Base-by-base conservation (phyloP, 306 rosid species). In the Ammopiptanthus mongolicus region DNA sequence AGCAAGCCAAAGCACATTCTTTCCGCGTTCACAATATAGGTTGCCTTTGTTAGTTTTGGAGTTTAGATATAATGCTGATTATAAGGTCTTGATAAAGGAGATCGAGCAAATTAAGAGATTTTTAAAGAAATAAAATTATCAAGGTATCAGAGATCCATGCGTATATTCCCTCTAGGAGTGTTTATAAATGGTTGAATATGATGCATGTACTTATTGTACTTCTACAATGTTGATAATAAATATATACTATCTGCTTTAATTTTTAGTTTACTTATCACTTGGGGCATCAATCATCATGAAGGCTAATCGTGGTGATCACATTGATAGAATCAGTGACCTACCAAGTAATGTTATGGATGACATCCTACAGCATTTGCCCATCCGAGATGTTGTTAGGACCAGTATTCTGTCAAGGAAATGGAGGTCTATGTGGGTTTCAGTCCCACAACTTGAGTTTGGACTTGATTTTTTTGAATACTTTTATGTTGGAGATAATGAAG, bases 391-490 rank as follows among this genome's bases (percentile, higher is more conserved):
- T 3, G 50, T 66, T 4, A 46, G 51, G 37, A 79, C 79, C 8
- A 56, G 64, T 57, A 44, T 80, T 56, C 42, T 65, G 1, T 80
- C 75, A n/a, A 65, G 4, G 31, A 57, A 57, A 36, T 80, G 79
- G 75, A 80, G 83, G 65, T 15, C 65, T 57, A 31, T n/a, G 65
- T 80, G 83, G 79, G 6, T 5, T 34, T 46, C 37, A 1, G 12
- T 14, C 6, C 42, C 71, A 17, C 9, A 0, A 7, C 64, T 80
- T 57, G 21, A 0, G 28, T 73, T 80, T 56, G 15, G 1, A 0
- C 0, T 0, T 0, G 0, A 1, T 0, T 73, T 55, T 42, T 71
- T 19, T 42, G 0, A 0, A n/a, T 0, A 19, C 0, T 10, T 3
- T 0, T 14, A 0, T n/a, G n/a, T 5, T 33, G 3, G 28, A 25